These are phyloP conservation scores for Naganishia vishniacii DNA, from an alignment of 768 basidiomycete genomes.

Conservation along the genomic window DNA sequence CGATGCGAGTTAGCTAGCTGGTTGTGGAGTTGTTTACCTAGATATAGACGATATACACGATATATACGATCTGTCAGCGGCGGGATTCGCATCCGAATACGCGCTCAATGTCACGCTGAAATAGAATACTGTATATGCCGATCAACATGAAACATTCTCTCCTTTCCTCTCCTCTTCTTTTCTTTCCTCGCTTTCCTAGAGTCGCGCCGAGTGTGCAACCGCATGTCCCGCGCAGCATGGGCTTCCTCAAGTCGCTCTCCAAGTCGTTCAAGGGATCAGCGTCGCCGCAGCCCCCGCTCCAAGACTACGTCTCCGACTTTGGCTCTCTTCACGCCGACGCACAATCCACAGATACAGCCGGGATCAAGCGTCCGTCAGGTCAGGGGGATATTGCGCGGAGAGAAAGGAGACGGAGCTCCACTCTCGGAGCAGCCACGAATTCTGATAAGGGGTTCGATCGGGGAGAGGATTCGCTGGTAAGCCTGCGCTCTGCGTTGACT, in stretches of 20 bases:
- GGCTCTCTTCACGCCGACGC: background rate
- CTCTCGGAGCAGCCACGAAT: background rate
- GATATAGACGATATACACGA: too few species aligned
- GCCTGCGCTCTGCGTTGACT: background rate
- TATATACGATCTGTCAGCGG: too few species aligned
- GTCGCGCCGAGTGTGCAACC: too few species aligned
- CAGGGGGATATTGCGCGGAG: conserved; percentile 10
- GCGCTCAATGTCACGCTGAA: too few species aligned
- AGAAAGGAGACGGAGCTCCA: conserved; percentile 6
- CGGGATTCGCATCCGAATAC: too few species aligned
- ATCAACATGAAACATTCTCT: too few species aligned
- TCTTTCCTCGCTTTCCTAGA: background rate
- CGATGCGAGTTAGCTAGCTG: too few species aligned
- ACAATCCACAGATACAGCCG: background rate
- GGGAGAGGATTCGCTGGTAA: background rate
- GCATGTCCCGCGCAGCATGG: background rate
- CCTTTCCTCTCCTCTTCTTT: too few species aligned
- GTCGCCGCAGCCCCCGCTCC: background rate
- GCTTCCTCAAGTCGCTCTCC: conserved; percentile 18
- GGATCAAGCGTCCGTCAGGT: conserved; percentile 18
- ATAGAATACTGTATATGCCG: too few species aligned
- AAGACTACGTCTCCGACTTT: background rate
- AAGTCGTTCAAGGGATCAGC: conserved; percentile 8
- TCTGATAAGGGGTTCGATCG: too few species aligned
- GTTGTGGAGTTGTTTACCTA: too few species aligned